Conservation (phyloP, 2,329 filamentous ascomycete species). For the Cercospora nicotianae region DNA sequence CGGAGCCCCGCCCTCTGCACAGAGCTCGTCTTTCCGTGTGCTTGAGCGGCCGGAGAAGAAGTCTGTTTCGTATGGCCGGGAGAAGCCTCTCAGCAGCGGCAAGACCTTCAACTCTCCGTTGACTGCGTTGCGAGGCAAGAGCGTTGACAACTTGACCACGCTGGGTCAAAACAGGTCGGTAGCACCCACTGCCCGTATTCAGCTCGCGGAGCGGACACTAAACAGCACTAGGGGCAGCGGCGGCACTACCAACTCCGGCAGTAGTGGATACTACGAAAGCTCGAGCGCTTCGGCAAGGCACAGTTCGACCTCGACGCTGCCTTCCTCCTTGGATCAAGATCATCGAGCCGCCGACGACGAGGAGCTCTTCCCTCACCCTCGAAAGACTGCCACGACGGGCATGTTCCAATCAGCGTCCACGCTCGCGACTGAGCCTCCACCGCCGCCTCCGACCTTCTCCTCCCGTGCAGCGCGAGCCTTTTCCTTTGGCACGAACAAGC, state of each 20-base stretch:
- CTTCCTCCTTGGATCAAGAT: constrained; percentile 54
- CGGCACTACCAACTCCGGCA: constrained; percentile 50
- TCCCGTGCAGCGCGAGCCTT: constrained; percentile 53
- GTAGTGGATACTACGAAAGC: constrained; percentile 46
- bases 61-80: constrained; percentile 32
- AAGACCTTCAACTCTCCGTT: constrained; percentile 41
- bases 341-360: constrained; percentile 37
- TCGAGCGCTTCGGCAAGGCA: constrained; percentile 51
- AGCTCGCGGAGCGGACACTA: constrained; percentile 31
- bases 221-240: constrained; percentile 49
- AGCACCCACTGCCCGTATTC: constrained; percentile 17
- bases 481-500: constrained; percentile 50
- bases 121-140: constrained; percentile 37
- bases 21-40: constrained; percentile 53
- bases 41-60: constrained; percentile 53
- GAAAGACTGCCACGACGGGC: constrained; percentile 42
- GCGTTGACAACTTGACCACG: constrained; percentile 37
- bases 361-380: constrained; percentile 36
- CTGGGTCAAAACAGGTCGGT: constrained; percentile 25
- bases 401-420: constrained; percentile 46
- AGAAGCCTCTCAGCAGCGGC: constrained; percentile 34
- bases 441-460: constrained; percentile 39
- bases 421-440: constrained; percentile 36
- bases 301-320: constrained; percentile 57
- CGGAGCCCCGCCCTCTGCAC: constrained; percentile 20